Evolutionary conservation across 2,329 filamentous ascomycete genomes (phyloP), one percentile per base, ranked within the genome.

Genomic region (Trichoderma koningii): DNA sequence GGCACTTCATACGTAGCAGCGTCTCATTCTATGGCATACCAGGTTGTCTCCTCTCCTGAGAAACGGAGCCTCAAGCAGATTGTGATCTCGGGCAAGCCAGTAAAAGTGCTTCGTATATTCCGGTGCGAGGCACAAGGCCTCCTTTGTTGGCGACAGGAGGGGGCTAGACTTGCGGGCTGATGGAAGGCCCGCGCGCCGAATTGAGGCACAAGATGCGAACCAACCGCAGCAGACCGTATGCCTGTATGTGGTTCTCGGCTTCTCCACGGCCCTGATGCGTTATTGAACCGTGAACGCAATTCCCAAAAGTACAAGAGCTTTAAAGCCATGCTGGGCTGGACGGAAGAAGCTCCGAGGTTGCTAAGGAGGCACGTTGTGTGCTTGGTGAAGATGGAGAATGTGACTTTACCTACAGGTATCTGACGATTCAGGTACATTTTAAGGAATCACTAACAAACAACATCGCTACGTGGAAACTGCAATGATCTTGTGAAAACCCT

Each of bases 151-250:
- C 10, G 44, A 28, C n/a, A 23, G 48, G 30, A 50, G 57, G 47
- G 47, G 34, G 34, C 59, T 62, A n/a, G 47, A 52, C 48, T 45
- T 15, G 3, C 47, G 48, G 41, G 28, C 38, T 63, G 60, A 53
- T 47, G 41, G n/a, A 15, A 34, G 50, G 60, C 12, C 60, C 50
- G 48, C 41, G 50, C n/a, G 12, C 60, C 60, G 48, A 1, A 55
- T 63, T 38, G 30, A 55, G 60, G 42, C 60, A 63, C 60, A 63
- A 47, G 41, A 63, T 63, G 50, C 60, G 60, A 63, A 42, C 38
- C 50, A 38, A 42, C 50, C 48, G 14, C 34, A n/a, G 41, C 2
- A 23, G 23, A 44, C 34, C 10, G 34, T 14, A 14, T 38, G 12
- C 34, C 14, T 14, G 9, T 45, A 21, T 42, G 55, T 57, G 26